Percentiles rank a stretch among this genome's conserved stretches.
Evolutionary conservation across 2,329 filamentous ascomycete species (phyloP).

Genomic region (Aureobasidium uvarum): DNA sequence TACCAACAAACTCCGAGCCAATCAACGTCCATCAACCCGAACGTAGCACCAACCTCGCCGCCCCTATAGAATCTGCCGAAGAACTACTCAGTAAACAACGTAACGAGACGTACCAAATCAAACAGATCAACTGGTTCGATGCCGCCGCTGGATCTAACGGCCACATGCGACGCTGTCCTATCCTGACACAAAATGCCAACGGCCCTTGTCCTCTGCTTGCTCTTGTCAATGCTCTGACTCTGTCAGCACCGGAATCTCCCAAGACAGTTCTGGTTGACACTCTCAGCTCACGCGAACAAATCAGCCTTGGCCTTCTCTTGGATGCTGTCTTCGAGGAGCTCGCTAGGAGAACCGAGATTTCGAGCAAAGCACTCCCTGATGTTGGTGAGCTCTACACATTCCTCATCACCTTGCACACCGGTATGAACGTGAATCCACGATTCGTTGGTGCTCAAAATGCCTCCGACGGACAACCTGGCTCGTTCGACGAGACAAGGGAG

Average conservation of each 20-base stretch:
- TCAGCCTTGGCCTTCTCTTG: slow-evolving; percentile 79
- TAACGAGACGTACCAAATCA: slow-evolving; percentile 86
- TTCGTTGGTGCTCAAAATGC: slow-evolving; percentile 64
- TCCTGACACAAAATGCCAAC: slow-evolving; percentile 89
- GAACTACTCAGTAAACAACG: slow-evolving; percentile 47
- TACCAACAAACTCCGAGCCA: slow-evolving; percentile 29
- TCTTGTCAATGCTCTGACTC: slow-evolving; percentile 83
- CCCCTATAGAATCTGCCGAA: slow-evolving; percentile 37
- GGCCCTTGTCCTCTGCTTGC: slow-evolving; percentile 92
- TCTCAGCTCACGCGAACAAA: slow-evolving; percentile 75
- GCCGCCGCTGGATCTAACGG: slow-evolving; percentile 52
- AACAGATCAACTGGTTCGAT: slow-evolving; percentile 85
- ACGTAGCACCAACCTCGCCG: not conserved
- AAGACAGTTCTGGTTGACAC: slow-evolving; percentile 74
- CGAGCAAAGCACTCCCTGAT: slow-evolving; percentile 69
- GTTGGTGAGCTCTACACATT: slow-evolving; percentile 86
- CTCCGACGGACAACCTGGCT: slow-evolving; percentile 55
- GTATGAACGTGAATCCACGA: slow-evolving; percentile 96
- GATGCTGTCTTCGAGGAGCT: slow-evolving; percentile 93
- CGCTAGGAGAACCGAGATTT: slow-evolving; percentile 64
- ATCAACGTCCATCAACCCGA: not conserved
- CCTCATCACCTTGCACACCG: slow-evolving; percentile 82
- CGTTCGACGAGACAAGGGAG: slow-evolving; percentile 82
- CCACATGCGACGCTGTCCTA: slow-evolving; percentile 74
- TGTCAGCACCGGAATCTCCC: slow-evolving; percentile 69